These are phyloP conservation scores for Trichophyton verrucosum DNA, from an alignment of 2,329 filamentous ascomycete species.

Conservation along the genomic window DNA sequence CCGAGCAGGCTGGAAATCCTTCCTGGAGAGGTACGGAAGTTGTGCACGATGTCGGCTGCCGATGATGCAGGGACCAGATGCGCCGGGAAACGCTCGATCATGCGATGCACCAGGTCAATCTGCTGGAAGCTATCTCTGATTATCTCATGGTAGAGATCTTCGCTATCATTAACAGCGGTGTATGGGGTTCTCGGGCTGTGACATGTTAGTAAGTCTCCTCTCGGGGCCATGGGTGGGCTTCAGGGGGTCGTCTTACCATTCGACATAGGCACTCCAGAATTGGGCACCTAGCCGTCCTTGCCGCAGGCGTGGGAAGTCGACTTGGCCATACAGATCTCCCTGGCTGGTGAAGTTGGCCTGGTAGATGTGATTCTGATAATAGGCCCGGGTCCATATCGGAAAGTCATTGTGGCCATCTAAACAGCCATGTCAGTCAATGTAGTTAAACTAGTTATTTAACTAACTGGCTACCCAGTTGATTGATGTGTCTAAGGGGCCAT, in stretches of 20 bases:
- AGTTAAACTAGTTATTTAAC: not conserved
- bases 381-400: constrained; percentile 54
- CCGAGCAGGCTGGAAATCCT: constrained; percentile 66
- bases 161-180: constrained; percentile 3
- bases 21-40: constrained; percentile 51
- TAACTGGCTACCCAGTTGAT: too few relatives aligned
- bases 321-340: constrained; percentile 55
- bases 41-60: constrained; percentile 41
- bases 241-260: constrained; percentile 40
- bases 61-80: constrained; percentile 49
- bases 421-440: not conserved
- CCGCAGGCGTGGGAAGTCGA: constrained; percentile 65
- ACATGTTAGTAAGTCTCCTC: not conserved
- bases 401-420: constrained; percentile 85
- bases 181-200: not conserved
- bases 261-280: constrained; percentile 82
- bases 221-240: not conserved
- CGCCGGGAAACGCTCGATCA: constrained; percentile 51
- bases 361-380: constrained; percentile 69
- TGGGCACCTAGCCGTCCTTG: constrained; percentile 56
- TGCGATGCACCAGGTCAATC: constrained; percentile 58
- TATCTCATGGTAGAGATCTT: constrained; percentile 29
- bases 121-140: constrained; percentile 52
- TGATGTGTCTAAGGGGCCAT: not conserved
- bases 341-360: constrained; percentile 55